Evolutionary conservation across 352 stramenopile species (phyloP).

Genomic region (Phytopythium sindhum): DNA sequence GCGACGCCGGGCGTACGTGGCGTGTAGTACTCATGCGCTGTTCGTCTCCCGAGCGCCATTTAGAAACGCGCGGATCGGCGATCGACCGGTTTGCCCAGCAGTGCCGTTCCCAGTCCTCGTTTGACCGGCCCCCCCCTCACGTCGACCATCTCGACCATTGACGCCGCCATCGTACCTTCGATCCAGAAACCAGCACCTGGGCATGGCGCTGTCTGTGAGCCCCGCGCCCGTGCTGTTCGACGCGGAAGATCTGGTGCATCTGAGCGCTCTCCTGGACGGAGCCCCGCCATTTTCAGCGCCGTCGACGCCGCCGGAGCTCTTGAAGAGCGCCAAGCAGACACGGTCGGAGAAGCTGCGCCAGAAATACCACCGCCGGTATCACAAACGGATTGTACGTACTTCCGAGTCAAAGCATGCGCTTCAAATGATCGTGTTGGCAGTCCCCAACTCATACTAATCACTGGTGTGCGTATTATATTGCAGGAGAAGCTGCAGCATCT

Average conservation of each 20-base stretch:
- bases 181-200: too few relatives aligned
- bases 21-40: too few relatives aligned
- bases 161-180: too few relatives aligned
- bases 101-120: too few relatives aligned
- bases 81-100: too few relatives aligned
- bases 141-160: too few relatives aligned
- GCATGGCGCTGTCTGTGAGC: not conserved
- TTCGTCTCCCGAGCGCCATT: too few relatives aligned
- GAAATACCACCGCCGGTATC: not conserved
- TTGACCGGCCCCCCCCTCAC: too few relatives aligned
- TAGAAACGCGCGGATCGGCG: too few relatives aligned
- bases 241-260: not conserved
- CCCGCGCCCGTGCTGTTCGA: not conserved
- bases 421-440: not conserved
- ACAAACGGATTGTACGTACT: not conserved
- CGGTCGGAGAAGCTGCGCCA: not conserved
- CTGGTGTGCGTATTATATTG: too few relatives aligned
- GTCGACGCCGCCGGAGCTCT: not conserved
- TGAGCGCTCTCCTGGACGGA: not conserved
- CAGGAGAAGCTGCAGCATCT: not conserved
- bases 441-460: too few relatives aligned
- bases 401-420: not conserved
- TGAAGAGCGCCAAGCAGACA: not conserved
- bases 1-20: too few relatives aligned
- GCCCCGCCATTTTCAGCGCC: not conserved